Base-by-base conservation (phyloP, 305 asterid species). In the Solanum hybrid region DNA sequence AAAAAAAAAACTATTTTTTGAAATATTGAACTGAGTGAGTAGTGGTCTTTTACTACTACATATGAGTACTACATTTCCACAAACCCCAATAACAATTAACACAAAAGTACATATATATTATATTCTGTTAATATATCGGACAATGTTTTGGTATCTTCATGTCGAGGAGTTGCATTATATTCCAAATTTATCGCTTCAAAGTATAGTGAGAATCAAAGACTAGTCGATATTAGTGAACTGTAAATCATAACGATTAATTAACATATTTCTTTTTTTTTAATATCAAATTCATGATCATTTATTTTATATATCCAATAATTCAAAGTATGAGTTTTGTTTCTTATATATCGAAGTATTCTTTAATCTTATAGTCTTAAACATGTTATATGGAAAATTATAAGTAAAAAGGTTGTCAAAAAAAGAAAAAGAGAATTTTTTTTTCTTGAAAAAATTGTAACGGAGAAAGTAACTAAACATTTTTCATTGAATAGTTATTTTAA, bases 121-220 rank as follows among this genome's bases (percentile, higher is more conserved):
- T 79, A 11, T n/a, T n/a, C 2, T 16, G 20, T 32, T 78, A 31
- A 11, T 36, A 36, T 36, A n/a, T 36, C 22, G 22, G n/a, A 31
- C 75, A 29, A 84, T 84, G 31, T 82, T 81, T 82, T 46, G 87
- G 87, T 82, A 82, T 82, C 87, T 82, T 82, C 87, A 17, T 82
- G 27, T 82, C 73, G 73, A 46, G 72, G 72, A 42, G 27, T 9
- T 42, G 12, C 66, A 81, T 64, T 66, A n/a, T 66, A 66, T 46
- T 81, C 72, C 87, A 42, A 42, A 81, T 82, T 82, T 82, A 46
- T 80, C 14, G 24, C n/a, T 79, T 38, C 85, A 36, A n/a, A 72
- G 36, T 32, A 36, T 32, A 32, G 13, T 34, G 27, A 77, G 46
- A 34, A 77, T 77, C 40, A 77, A 34, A 31, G 37, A 76, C 42